phyloP scores from a whole-genome alignment of 208 protist genomes.

The Naegleria gruberi region DNA sequence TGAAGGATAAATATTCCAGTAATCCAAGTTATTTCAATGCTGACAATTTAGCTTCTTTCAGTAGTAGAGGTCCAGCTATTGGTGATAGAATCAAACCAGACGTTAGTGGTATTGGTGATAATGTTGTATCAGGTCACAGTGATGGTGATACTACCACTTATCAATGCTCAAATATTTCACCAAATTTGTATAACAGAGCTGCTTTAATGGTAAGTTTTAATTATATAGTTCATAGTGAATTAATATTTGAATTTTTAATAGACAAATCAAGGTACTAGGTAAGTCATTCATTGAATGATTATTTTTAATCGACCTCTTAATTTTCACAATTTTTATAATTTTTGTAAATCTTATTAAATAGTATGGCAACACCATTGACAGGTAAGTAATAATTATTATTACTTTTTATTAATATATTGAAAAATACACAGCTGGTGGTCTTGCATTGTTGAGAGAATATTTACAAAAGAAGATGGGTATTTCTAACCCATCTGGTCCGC shows the following conservation, averaged over 20 bases:
- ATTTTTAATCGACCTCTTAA: too few relatives aligned
- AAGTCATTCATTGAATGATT: too few relatives aligned
- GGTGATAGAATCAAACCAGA: conserved; percentile 4
- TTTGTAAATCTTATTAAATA: too few relatives aligned
- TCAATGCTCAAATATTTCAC: neutral
- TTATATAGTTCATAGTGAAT: too few relatives aligned
- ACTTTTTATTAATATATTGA: too few relatives aligned
- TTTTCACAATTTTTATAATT: too few relatives aligned
- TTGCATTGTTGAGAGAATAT: conserved; percentile 18
- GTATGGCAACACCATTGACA: neutral
- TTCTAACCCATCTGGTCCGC: neutral
- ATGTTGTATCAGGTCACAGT: neutral
- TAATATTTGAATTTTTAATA: too few relatives aligned
- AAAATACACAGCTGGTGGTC: neutral
- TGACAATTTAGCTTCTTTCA: neutral
- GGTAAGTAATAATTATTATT: too few relatives aligned
- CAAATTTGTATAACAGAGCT: neutral
- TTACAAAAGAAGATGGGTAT: neutral
- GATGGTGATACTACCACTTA: neutral
- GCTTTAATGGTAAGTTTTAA: too few relatives aligned
- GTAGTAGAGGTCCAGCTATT: neutral
- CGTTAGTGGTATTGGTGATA: neutral
- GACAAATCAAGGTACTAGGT: neutral
- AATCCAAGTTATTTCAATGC: neutral
- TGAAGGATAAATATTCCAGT: neutral